These are phyloP conservation scores for Waltiozyma sp. DNA, from an alignment of 1,139 yeast species.

Conservation along the genomic window DNA sequence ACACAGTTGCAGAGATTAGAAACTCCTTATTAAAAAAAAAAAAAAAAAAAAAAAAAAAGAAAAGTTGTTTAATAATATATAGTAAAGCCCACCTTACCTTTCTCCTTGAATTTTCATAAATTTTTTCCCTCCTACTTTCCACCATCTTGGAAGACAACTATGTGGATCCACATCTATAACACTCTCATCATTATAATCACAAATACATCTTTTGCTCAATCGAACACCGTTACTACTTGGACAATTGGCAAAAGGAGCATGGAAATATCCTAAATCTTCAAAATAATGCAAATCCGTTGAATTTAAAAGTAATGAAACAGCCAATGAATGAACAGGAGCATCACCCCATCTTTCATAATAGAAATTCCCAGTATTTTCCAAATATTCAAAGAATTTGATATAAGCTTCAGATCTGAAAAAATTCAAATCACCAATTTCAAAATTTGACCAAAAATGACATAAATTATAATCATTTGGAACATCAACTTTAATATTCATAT, in stretches of 20 bases:
- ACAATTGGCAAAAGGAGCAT: conserved; percentile 74
- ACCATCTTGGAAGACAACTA: conserved; percentile 81
- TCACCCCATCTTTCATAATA: conserved; percentile 97
- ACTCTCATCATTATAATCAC: conserved; percentile 36
- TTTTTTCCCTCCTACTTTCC: conserved; percentile 54
- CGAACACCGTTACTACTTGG: conserved; percentile 46
- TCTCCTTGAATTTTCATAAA: conserved; percentile 21
- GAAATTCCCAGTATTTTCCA: conserved; percentile 73
- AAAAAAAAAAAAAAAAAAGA: too few species aligned
- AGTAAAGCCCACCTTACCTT: background rate
- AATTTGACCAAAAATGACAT: conserved; percentile 95
- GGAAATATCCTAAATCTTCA: conserved; percentile 83
- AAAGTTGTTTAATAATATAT: too few species aligned
- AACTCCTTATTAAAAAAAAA: conserved; percentile 26
- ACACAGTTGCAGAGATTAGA: conserved; percentile 73
- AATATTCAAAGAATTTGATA: conserved; percentile 51
- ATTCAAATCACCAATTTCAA: conserved; percentile 74
- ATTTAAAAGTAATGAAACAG: conserved; percentile 54
- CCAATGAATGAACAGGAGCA: conserved; percentile 92
- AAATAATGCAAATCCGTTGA: conserved; percentile 70
- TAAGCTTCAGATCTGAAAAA: conserved; percentile 71
- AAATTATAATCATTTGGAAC: conserved; percentile 58
- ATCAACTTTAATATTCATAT: conserved; percentile 15
- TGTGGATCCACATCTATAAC: conserved; percentile 49
- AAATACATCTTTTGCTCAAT: conserved; percentile 59